Percentiles rank a stretch among this genome's conserved stretches.
These are phyloP conservation scores for Fusarium nematophilum DNA, from an alignment of 2,329 filamentous ascomycete genomes.

Conservation along the genomic window DNA sequence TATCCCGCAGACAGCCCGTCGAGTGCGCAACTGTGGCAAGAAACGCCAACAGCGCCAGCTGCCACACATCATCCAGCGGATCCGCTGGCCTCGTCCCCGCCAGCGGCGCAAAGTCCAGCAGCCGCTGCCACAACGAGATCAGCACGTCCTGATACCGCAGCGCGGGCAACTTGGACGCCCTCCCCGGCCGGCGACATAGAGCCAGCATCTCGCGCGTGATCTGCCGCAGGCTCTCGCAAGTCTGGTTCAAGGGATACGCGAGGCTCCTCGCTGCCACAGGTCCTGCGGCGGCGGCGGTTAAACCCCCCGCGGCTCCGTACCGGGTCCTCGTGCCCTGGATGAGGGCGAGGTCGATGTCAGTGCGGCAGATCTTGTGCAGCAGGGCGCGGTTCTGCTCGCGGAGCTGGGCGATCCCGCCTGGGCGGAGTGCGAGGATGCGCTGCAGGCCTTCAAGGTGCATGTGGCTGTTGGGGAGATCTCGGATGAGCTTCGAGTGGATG, in stretches of 20 bases:
- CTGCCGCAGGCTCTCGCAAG: background rate
- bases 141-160: constrained; percentile 29
- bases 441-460: constrained; percentile 33
- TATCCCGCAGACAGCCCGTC: constrained; percentile 3
- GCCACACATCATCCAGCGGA: constrained; percentile 22
- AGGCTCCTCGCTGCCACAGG: background rate
- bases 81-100: constrained; percentile 10
- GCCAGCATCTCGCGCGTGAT: constrained; percentile 18
- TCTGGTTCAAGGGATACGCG: constrained; percentile 13
- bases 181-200: constrained; percentile 17
- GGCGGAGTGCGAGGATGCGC: background rate
- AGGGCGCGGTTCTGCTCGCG: constrained; percentile 19
- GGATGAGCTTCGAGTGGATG: constrained; percentile 31
- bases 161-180: constrained; percentile 1
- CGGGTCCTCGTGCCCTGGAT: constrained; percentile 11
- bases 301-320: constrained; percentile 14
- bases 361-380: constrained; percentile 33
- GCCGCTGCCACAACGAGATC: constrained; percentile 27
- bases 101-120: constrained; percentile 26
- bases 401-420: constrained; percentile 9
- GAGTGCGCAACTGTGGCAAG: constrained; percentile 22
- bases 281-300: constrained; percentile 11
- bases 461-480: constrained; percentile 3
- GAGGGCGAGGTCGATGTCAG: constrained; percentile 22
- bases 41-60: constrained; percentile 25